Evolutionary conservation across 1,139 yeast genomes (phyloP).

Genomic region (Torulaspora pretoriensis): DNA sequence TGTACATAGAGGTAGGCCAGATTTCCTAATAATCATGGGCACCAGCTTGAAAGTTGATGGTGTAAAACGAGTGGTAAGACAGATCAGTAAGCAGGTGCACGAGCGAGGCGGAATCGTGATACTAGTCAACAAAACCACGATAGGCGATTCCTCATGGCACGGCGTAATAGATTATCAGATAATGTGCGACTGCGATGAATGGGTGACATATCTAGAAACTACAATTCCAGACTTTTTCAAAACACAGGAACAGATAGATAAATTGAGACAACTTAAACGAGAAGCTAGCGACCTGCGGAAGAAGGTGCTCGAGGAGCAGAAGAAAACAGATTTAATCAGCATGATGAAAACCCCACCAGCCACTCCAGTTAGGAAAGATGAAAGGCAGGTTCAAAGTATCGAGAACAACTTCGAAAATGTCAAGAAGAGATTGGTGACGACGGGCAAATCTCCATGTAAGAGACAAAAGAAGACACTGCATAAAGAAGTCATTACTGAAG

Average conservation of each 20-base stretch:
- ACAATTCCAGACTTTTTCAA: conserved; percentile 35
- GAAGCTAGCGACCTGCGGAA: conserved; percentile 35
- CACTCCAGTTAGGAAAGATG: conserved; percentile 11
- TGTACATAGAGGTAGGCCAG: conserved; percentile 56
- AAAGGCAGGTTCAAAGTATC: background rate
- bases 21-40: conserved; percentile 76
- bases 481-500: background rate
- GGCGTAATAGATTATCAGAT: conserved; percentile 56
- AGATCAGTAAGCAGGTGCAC: conserved; percentile 64
- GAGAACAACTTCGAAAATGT: conserved; percentile 7
- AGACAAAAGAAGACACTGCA: conserved; percentile 3
- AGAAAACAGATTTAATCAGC: background rate
- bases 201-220: conserved; percentile 44
- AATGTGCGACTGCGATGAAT: conserved; percentile 74
- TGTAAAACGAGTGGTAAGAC: conserved; percentile 67
- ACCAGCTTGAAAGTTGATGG: conserved; percentile 87
- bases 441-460: conserved; percentile 7
- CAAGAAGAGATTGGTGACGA: conserved; percentile 9
- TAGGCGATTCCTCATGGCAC: conserved; percentile 51
- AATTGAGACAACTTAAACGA: conserved; percentile 28
- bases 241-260: conserved; percentile 32
- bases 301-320: conserved; percentile 18
- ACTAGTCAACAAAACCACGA: conserved; percentile 49
- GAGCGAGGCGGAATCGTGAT: conserved; percentile 55
- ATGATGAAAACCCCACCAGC: conserved; percentile 18